These are phyloP conservation scores for Cutaneotrichosporon arboriforme DNA, from an alignment of 1,284 basidiomycete genomes.

Conservation along the genomic window DNA sequence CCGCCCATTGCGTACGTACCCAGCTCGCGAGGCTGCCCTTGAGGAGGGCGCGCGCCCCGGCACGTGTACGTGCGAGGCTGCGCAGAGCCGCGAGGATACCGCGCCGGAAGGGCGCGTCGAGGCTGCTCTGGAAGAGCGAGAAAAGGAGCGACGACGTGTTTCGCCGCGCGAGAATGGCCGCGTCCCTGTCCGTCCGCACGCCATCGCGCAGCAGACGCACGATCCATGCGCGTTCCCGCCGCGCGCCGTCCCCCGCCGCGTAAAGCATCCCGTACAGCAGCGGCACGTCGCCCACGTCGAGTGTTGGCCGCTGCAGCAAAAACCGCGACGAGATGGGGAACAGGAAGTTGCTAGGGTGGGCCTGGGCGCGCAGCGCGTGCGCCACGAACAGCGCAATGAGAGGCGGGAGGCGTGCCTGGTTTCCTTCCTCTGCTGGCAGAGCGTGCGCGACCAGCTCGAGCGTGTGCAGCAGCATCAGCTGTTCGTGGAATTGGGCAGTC, in stretches of 20 bases:
- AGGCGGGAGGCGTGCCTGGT: slow-evolving; percentile 52
- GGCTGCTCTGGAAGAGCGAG: slow-evolving; percentile 64
- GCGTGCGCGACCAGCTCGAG: slow-evolving; percentile 66
- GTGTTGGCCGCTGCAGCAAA: slow-evolving; percentile 70
- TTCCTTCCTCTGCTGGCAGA: slow-evolving; percentile 38
- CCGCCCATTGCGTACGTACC: slow-evolving; percentile 65
- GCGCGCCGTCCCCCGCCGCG: slow-evolving; percentile 64
- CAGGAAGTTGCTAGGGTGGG: slow-evolving; percentile 70
- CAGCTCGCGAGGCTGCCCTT: slow-evolving; percentile 66
- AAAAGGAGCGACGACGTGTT: slow-evolving; percentile 84
- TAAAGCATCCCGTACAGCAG: slow-evolving; percentile 81
- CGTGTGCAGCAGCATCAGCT: slow-evolving; percentile 67
- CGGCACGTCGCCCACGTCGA: slow-evolving; percentile 73
- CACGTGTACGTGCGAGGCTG: slow-evolving; percentile 61
- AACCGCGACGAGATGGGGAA: slow-evolving; percentile 75
- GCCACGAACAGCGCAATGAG: slow-evolving; percentile 73
- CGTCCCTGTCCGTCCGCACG: slow-evolving; percentile 64
- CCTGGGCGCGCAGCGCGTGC: slow-evolving; percentile 70
- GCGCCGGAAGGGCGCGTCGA: slow-evolving; percentile 56
- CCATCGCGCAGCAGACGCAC: slow-evolving; percentile 76
- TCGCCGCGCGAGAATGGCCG: slow-evolving; percentile 70
- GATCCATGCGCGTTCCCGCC: slow-evolving; percentile 82
- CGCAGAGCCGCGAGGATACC: slow-evolving; percentile 56
- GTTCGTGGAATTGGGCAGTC: slow-evolving; percentile 64
- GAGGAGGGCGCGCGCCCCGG: slow-evolving; percentile 63